Base-by-base conservation (phyloP, 2,329 filamentous ascomycete species). In the Delphinella strobiligena region DNA sequence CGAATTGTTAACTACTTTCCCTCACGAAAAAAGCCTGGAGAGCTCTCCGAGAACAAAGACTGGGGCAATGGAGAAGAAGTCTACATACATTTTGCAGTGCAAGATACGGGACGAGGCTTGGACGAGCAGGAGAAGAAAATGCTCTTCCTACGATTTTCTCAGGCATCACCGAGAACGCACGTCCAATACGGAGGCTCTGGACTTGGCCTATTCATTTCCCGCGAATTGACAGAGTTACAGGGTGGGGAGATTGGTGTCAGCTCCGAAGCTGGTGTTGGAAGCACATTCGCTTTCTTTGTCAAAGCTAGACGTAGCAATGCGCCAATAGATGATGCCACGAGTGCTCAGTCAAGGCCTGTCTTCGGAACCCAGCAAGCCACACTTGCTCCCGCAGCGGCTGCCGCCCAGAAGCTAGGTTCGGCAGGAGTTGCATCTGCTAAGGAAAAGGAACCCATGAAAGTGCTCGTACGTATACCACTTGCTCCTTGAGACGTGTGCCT, bases 181-280 rank as follows among this genome's bases (percentile, higher is more conserved):
- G 76, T 85, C 12, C 76, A 84, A 49, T 87, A 89, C 47, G 84
- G 83, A 16, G 84, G 84, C 0, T 83, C 78, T 0, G 84, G 84
- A 0, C 68, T 91, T 1, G 84, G 84, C 0, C 65, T 89, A 0
- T 89, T 87, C 56, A 88, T 89, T 47, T 83, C 78, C 29, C 72
- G 82, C 17, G 75, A 83, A 40, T 67, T 91, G n/a, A 84, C 82
- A 0, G 83, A 89, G 54, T 64, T 89, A 9, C 82, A 88, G 54
- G 82, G 82, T 15, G 84, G 84, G 3, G 78, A 83, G 44, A 87
- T 91, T 34, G 83, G 82, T 2, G 79, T 89, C 2, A 68, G 71
- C 2, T 83, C 79, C 0, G 64, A 73, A 45, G 71, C 75, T 42
- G 81, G 78, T 10, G 66, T 74, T 29, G 82, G 82, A 30, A 83